Evolutionary conservation across 805 yeast species (phyloP), one percentile per base, ranked within the genome.

Genomic region (Starmerella powellii): DNA sequence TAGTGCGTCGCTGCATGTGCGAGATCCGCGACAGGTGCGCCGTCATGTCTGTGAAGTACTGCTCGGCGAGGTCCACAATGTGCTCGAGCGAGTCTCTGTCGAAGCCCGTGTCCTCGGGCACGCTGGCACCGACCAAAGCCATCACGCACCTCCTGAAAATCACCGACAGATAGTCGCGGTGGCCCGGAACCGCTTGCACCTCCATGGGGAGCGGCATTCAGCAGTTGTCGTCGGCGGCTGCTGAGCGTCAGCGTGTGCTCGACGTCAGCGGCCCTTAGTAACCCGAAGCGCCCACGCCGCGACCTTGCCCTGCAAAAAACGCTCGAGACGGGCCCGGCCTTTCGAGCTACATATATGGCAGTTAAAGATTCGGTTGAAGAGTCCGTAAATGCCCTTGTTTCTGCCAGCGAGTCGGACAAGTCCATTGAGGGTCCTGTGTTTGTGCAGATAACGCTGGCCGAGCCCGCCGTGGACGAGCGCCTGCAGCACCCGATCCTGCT

Each of bases 1-100:
- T 47, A 6, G 38, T 18, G 17, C 67, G 56, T 31, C 68, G 53
- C 49, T 64, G 68, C 37, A 59, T 46, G 32, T 41, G 48, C 8
- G 61, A 41, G 10, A 57, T 19, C 23, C 53, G 46, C 37, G 52
- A 56, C 29, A 64, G 45, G 26, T 51, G 49, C 6, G 52, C 27
- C 32, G 48, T 48, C 15, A 61, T 45, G 42, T 50, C 51, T 23
- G 46, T 40, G 52, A 62, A 45, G 26, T 55, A 50, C 37, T 42
- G 38, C 48, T 62, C 65, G n/a, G 63, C 63, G n/a, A 59, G 54
- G 19, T 47, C 27, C 2, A 55, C 50, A 11, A 61, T 34, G 43
- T 51, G 51, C 36, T 59, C 61, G 29, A 59, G 56, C 20, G 60
- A 51, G 20, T 50, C 56, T 3, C 44, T 45, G 28, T 50, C 47